Evolutionary conservation across 352 stramenopile species (phyloP).

Genomic region (Phytophthora capsici): DNA sequence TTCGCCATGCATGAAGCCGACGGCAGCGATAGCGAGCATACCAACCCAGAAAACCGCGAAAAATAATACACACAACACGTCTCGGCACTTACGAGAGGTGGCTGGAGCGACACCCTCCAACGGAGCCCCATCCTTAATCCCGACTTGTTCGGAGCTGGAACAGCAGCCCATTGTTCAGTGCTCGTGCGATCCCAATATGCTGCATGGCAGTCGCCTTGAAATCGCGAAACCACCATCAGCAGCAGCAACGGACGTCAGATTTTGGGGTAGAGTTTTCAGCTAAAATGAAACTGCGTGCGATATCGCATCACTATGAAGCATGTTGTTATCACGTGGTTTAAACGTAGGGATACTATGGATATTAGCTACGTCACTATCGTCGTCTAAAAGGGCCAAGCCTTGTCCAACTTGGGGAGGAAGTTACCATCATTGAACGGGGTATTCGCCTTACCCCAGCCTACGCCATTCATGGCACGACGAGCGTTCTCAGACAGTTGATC

Average conservation of each 20-base stretch:
- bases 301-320: background rate
- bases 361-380: background rate
- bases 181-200: slow-evolving; percentile 2
- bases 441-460: slow-evolving; percentile 15
- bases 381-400: slow-evolving; percentile 15
- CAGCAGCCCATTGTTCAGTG: slow-evolving; percentile 69
- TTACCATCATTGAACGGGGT: slow-evolving; percentile 21
- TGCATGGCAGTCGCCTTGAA: slow-evolving; percentile 6
- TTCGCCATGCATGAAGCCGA: slow-evolving; percentile 70
- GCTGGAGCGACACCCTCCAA: slow-evolving; percentile 61
- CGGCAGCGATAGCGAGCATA: slow-evolving; percentile 62
- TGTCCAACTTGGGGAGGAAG: slow-evolving; percentile 13
- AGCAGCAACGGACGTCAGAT: background rate
- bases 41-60: slow-evolving; percentile 82
- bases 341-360: background rate
- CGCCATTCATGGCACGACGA: slow-evolving; percentile 11
- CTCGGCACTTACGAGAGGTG: slow-evolving; percentile 65
- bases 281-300: background rate
- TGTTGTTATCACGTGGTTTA: background rate
- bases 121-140: slow-evolving; percentile 33
- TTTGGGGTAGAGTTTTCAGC: background rate
- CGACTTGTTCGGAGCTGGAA: slow-evolving; percentile 56
- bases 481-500: slow-evolving; percentile 25
- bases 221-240: slow-evolving; percentile 19
- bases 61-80: slow-evolving; percentile 68